A percentile compares a stretch with the other conserved stretches of the same genome.
These are phyloP conservation scores for Zygnema cylindricum DNA, from an alignment of 139 green algal species.

Conservation along the genomic window DNA sequence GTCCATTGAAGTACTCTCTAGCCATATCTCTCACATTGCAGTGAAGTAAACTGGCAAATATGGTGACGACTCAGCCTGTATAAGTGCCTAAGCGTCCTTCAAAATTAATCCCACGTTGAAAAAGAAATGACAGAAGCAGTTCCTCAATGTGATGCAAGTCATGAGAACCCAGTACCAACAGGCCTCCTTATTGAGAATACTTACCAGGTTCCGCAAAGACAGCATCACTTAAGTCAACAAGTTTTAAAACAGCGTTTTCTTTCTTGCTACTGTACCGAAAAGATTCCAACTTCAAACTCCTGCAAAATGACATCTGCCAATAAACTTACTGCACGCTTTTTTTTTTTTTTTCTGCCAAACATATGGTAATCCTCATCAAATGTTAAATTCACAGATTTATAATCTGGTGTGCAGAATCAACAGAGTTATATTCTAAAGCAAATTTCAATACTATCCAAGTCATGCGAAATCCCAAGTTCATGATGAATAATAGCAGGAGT, in stretches of 20 bases:
- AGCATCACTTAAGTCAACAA: not conserved
- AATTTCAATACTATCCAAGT: not conserved
- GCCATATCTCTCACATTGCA: too few species aligned
- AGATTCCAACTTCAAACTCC: not conserved
- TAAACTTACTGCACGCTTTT: not conserved
- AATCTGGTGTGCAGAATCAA: not conserved
- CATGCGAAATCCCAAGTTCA: not conserved
- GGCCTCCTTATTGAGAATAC: not conserved
- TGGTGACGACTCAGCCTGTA: too few species aligned
- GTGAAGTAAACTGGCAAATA: too few species aligned
- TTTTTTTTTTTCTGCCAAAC: not conserved
- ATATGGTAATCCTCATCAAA: too few species aligned
- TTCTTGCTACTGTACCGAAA: not conserved
- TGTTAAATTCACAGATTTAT: not conserved
- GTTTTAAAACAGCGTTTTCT: not conserved
- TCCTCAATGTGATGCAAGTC: too few species aligned
- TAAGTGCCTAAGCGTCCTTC: too few species aligned
- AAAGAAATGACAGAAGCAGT: too few species aligned
- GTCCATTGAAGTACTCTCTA: too few species aligned
- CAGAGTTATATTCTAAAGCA: not conserved
- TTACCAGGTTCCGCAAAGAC: not conserved
- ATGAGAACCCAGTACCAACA: too few species aligned
- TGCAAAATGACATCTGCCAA: not conserved
- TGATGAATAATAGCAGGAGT: not conserved
- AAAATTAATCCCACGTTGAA: too few species aligned